Evolutionary conservation across 75 land plant genomes (phyloP), one percentile per base, ranked within the genome.

Genomic region (Larix kaempferi): DNA sequence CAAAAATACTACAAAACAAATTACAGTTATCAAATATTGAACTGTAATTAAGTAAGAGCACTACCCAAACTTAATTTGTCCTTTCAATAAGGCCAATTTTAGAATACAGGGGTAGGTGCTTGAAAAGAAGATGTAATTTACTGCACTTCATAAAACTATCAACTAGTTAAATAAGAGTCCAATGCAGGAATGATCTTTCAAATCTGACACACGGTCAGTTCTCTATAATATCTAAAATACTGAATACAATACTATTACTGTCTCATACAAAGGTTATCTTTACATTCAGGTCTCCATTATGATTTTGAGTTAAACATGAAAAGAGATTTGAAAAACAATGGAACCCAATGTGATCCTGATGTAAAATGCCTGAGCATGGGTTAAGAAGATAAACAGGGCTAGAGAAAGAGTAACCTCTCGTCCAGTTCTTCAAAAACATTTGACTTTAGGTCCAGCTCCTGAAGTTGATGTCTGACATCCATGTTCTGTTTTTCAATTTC

Each of bases 391-490:
- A 17, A n/a, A 22, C 26, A 76, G 27, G 63, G 63, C 60, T 13
- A 37, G 64, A 57, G 74, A 55, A 74, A 21, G 35, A 55, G 59
- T 82, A 97, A 97, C 99, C 90, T 82, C 82, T 98, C 98, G 79
- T 98, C 99, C 67, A 93, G 75, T 56, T 98, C 96, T 59, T 91
- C 84, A 77, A 98, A 90, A 8, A 80, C 88, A 65, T 82, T 86
- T 15, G 94, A 89, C 82, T 98, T 95, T 44, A 71, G 61, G 56
- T 98, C 98, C 55, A 94, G 79, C 35, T 95, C 96, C 62, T 82
- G 83, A 56, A 88, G 88, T 75, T 93, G 91, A 66, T 80, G 61
- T 83, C 82, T 76, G 19, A 95, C 94, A 83, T 91, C 88, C 64
- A 86, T 84, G 78, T 76, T 77, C 78, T 95, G 94, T 49, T 85